Evolutionary conservation across 2,329 filamentous ascomycete genomes (phyloP).

Genomic region (Fusarium duplospermum): DNA sequence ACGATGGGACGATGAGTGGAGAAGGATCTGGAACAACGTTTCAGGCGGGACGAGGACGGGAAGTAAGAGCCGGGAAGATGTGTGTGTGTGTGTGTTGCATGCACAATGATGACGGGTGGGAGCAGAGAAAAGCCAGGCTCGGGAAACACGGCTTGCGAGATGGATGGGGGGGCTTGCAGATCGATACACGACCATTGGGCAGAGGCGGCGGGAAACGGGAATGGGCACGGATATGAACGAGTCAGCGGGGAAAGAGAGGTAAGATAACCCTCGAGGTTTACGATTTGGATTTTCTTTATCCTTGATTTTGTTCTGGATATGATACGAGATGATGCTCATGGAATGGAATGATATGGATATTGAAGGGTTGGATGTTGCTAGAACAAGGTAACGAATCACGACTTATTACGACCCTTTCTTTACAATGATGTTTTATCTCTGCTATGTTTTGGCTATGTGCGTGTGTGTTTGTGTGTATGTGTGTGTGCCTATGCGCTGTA

Average conservation of each 20-base stretch:
- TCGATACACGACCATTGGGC: conserved; percentile 34
- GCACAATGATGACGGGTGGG: conserved; percentile 40
- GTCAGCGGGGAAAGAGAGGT: conserved; percentile 11
- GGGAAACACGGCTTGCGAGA: conserved; percentile 40
- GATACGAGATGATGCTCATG: conserved; percentile 1
- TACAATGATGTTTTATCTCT: neutral
- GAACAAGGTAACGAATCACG: conserved; percentile 43
- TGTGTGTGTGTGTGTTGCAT: conserved; percentile 24
- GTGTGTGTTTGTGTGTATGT: neutral
- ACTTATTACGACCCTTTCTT: conserved; percentile 25
- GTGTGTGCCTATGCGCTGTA: neutral
- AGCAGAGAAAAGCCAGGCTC: conserved; percentile 29
- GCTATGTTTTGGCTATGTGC: neutral
- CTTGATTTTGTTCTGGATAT: conserved; percentile 12
- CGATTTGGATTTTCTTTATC: conserved; percentile 6
- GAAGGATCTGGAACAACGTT: conserved; percentile 12
- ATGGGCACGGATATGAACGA: conserved; percentile 19
- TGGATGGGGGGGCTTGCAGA: conserved; percentile 29
- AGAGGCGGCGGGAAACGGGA: conserved; percentile 11
- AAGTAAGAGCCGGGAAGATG: conserved; percentile 14
- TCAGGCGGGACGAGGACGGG: conserved; percentile 11
- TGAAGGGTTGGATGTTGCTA: conserved; percentile 24
- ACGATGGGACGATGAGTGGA: conserved; percentile 26
- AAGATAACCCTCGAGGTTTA: conserved; percentile 11
- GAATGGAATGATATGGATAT: neutral